Evolutionary conservation across 768 basidiomycete species (phyloP).

Genomic region (Clathrus columnatus): DNA sequence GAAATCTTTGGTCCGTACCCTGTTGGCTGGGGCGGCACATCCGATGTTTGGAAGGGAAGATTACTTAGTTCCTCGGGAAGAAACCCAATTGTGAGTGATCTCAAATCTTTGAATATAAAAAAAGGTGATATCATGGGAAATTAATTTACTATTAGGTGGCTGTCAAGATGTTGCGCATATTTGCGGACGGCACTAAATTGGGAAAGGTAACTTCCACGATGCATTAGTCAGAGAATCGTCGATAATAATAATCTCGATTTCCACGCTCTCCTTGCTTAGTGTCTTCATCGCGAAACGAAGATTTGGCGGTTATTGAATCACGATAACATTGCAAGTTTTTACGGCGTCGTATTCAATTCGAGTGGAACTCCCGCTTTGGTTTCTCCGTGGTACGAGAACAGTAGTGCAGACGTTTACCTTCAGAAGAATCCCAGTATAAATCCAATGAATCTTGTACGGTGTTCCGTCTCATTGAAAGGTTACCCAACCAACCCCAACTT

Average conservation of each 20-base stretch:
- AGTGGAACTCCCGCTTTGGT: not conserved
- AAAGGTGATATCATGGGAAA: not conserved
- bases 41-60: slow-evolving; percentile 6
- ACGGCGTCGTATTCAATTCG: not conserved
- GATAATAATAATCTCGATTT: not conserved
- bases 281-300: not conserved
- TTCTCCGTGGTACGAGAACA: slow-evolving; percentile 3
- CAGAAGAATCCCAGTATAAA: not conserved
- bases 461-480: not conserved
- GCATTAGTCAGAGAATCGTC: not conserved
- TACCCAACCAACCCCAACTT: too few relatives aligned
- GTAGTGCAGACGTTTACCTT: not conserved
- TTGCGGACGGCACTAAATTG: not conserved
- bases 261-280: not conserved
- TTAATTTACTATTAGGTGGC: not conserved
- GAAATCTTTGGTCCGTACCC: not conserved
- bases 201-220: not conserved
- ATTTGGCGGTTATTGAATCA: not conserved
- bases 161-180: not conserved
- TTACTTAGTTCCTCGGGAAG: not conserved
- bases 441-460: not conserved
- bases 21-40: not conserved
- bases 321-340: not conserved
- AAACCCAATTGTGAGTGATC: not conserved
- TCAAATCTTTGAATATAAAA: too few relatives aligned